Evolutionary conservation across 148 eudicot species (phyloP), one percentile per base, ranked within the genome.

Genomic region (Tetragonia tetragonoides): DNA sequence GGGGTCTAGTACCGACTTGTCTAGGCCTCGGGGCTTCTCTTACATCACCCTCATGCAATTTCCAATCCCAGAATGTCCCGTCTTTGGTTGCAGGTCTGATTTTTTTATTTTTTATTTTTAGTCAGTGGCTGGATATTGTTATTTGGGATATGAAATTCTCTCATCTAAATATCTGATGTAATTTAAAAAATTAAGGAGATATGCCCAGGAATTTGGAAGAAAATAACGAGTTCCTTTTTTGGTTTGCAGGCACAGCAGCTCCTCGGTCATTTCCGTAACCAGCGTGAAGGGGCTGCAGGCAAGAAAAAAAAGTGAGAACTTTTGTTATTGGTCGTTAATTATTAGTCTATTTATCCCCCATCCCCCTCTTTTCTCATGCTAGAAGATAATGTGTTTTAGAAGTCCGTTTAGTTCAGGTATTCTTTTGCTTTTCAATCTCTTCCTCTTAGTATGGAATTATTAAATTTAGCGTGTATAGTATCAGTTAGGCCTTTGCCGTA

Each of bases 211-310:
- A 23, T 56, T 44, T 49, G 54, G 21, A 18, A 28, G 40, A 37
- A 41, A 49, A n/a, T 64, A 24, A 66, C 41, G 15, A 10, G 49
- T 34, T 60, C 59, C 23, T 20, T 57, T 75, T 34, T 7, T 16
- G 56, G 12, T 81, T 42, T 81, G 75, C 91, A 95, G 99, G 97
- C 99, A 2, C 94, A 93, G 68, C 99, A 95, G 76, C 93, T 95
- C 78, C 94, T 95, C 66, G 81, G 94, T 78, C 99, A 95, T 78
- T 95, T 95, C 75, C 92, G 99, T 17, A 87, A 68, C 81, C 97
- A 89, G 78, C 94, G 99, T 54, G 98, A 92, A 84, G 89, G 90
- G 46, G 79, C 86, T 24, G 60, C 73, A 65, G 91, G 90, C 62
- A 95, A 87, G 81, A 89, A 84, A 75, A 87, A 85, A 20, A 72